phyloP scores from a whole-genome alignment of 176 grass and related monocot species.

The Stipa capillata region DNA sequence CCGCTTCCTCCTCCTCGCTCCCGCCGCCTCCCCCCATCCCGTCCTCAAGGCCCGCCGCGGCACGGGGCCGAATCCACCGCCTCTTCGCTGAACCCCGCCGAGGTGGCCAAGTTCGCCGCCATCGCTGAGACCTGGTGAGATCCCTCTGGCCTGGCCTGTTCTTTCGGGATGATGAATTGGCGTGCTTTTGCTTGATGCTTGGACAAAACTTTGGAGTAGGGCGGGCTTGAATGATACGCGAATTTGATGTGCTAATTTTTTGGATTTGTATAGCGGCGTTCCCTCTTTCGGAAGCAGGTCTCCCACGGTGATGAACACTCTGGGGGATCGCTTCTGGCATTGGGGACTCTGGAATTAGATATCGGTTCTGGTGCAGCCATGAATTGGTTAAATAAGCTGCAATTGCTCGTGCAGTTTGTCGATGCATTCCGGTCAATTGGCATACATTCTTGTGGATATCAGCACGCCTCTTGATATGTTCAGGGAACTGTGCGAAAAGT shows the following conservation, averaged over 20 bases:
- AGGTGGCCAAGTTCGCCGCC: constrained; percentile 77
- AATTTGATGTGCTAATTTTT: not conserved
- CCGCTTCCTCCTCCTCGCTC: constrained; percentile 1
- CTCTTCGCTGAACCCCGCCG: constrained; percentile 58
- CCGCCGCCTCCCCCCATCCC: constrained; percentile 5
- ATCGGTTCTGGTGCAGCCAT: not conserved
- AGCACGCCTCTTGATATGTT: not conserved
- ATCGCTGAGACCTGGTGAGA: constrained; percentile 80
- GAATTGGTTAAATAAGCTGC: not conserved
- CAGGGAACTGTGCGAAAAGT: not conserved
- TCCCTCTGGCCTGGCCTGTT: not conserved
- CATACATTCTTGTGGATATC: not conserved
- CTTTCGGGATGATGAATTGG: not conserved
- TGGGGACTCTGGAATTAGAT: not conserved
- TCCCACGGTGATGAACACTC: not conserved
- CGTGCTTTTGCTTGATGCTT: not conserved
- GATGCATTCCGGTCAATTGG: not conserved
- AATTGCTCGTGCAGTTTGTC: not conserved
- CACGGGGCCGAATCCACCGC: not conserved
- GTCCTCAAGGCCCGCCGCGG: not conserved
- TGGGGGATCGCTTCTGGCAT: not conserved
- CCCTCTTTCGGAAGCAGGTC: not conserved
- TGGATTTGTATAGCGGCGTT: not conserved
- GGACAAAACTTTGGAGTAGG: not conserved
- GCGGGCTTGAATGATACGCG: not conserved